Conservation (phyloP, 805 yeast species). For the Starmerella riodocensis region DNA sequence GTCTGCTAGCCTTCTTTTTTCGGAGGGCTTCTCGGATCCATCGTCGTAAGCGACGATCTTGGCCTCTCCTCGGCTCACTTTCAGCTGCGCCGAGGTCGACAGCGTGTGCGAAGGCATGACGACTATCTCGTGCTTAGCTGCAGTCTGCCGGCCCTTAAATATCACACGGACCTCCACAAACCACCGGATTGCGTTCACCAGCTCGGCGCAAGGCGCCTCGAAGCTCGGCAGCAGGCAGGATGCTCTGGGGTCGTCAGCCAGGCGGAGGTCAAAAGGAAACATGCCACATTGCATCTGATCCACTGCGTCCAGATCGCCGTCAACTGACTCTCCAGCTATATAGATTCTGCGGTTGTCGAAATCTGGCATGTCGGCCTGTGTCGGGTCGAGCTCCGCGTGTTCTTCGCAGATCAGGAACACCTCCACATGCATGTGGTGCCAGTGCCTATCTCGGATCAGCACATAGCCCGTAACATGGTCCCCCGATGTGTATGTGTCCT, state of each 20-base stretch:
- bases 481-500: slow-evolving; percentile 8
- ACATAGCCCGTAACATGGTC: slow-evolving; percentile 9
- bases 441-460: slow-evolving; percentile 1
- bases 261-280: slow-evolving; percentile 11
- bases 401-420: slow-evolving; percentile 12
- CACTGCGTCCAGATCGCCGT: slow-evolving; percentile 3
- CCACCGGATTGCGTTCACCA: slow-evolving; percentile 9
- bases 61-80: not conserved
- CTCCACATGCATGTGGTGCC: slow-evolving; percentile 11
- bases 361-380: not conserved
- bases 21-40: too few relatives aligned
- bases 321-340: slow-evolving; percentile 11
- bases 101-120: slow-evolving; percentile 9
- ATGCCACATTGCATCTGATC: not conserved
- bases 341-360: slow-evolving; percentile 6
- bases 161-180: slow-evolving; percentile 5
- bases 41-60: not conserved
- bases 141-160: slow-evolving; percentile 2
- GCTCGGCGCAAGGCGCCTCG: slow-evolving; percentile 4
- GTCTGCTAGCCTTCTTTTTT: too few relatives aligned
- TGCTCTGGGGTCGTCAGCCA: slow-evolving; percentile 10
- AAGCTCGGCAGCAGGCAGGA: slow-evolving; percentile 13
- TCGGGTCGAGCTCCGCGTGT: slow-evolving; percentile 8
- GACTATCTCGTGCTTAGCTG: slow-evolving; percentile 3
- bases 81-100: not conserved